Evolutionary conservation across 345 rosid genomes (phyloP).

Genomic region (Brassica cretica): DNA sequence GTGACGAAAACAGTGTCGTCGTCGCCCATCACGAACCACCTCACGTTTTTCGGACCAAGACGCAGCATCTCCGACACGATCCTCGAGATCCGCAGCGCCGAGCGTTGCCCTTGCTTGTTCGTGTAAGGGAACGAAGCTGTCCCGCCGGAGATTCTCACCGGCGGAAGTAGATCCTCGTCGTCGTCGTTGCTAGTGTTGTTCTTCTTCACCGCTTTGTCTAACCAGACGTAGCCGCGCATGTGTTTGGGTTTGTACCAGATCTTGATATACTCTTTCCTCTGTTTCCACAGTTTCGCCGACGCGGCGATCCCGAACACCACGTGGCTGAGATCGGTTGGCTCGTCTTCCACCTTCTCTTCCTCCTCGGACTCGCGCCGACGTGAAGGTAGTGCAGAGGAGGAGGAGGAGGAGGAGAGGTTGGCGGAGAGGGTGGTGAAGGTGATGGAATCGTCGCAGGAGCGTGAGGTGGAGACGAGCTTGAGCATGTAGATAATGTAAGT

Average conservation of each 20-base stretch:
- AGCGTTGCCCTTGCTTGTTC: constrained; percentile 86
- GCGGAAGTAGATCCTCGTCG: constrained; percentile 46
- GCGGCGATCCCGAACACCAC: constrained; percentile 93
- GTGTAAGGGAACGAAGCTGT: constrained; percentile 71
- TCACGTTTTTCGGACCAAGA: constrained; percentile 60
- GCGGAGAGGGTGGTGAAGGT: constrained; percentile 26
- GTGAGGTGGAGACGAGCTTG: constrained; percentile 73
- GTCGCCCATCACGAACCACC: constrained; percentile 99
- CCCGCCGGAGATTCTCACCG: constrained; percentile 63
- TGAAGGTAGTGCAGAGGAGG: not conserved
- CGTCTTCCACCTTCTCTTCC: not conserved
- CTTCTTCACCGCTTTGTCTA: constrained; percentile 53
- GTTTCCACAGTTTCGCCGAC: constrained; percentile 85
- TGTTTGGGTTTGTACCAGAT: constrained; percentile 71
- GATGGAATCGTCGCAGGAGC: constrained; percentile 44
- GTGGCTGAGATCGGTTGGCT: constrained; percentile 56
- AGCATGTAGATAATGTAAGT: constrained; percentile 84
- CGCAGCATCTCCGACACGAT: constrained; percentile 87
- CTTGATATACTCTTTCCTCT: constrained; percentile 87
- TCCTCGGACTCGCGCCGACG: constrained; percentile 32
- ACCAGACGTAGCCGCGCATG: constrained; percentile 96
- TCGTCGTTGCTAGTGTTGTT: not conserved
- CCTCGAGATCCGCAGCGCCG: constrained; percentile 92
- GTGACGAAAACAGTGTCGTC: constrained; percentile 89
- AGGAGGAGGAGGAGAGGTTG: constrained; percentile 27